These are phyloP conservation scores for Linnemannia zychae DNA, from an alignment of 192 early-diverging fungal species.

Conservation along the genomic window DNA sequence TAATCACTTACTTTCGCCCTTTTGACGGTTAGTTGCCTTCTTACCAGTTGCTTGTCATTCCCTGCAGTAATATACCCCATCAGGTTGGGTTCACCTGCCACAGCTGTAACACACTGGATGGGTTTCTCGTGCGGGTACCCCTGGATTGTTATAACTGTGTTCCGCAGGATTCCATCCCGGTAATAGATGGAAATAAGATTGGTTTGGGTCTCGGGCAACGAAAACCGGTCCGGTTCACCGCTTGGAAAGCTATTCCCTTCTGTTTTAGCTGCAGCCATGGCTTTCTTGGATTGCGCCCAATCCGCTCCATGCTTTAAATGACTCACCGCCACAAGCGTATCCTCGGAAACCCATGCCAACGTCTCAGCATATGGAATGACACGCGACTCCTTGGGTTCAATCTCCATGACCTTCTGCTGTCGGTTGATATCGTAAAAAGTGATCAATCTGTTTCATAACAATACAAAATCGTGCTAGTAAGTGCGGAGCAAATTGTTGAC, in stretches of 20 bases:
- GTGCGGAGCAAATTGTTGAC: neutral
- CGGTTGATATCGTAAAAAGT: slow-evolving; percentile 40
- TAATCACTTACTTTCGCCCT: too few species aligned
- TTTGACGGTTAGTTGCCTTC: too few species aligned
- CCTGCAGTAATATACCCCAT: slow-evolving; percentile 43
- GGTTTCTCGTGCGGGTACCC: slow-evolving; percentile 15
- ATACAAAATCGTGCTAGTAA: neutral
- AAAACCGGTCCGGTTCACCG: neutral
- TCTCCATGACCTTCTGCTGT: neutral
- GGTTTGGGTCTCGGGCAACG: slow-evolving; percentile 35
- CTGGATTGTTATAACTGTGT: slow-evolving; percentile 10
- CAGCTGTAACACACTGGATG: slow-evolving; percentile 19
- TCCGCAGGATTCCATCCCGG: neutral
- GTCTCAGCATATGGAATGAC: slow-evolving; percentile 43
- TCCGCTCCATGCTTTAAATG: slow-evolving; percentile 17
- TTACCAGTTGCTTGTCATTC: slow-evolving; percentile 24
- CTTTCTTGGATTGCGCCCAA: neutral
- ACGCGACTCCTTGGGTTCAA: neutral
- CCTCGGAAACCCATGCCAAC: slow-evolving; percentile 32
- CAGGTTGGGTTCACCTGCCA: slow-evolving; percentile 15
- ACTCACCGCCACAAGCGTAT: slow-evolving; percentile 38
- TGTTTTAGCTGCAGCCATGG: neutral
- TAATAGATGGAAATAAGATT: slow-evolving; percentile 29
- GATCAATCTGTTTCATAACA: slow-evolving; percentile 23
- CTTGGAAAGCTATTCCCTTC: neutral